Evolutionary conservation across 345 rosid genomes (phyloP).

Genomic region (Syzygium grande): DNA sequence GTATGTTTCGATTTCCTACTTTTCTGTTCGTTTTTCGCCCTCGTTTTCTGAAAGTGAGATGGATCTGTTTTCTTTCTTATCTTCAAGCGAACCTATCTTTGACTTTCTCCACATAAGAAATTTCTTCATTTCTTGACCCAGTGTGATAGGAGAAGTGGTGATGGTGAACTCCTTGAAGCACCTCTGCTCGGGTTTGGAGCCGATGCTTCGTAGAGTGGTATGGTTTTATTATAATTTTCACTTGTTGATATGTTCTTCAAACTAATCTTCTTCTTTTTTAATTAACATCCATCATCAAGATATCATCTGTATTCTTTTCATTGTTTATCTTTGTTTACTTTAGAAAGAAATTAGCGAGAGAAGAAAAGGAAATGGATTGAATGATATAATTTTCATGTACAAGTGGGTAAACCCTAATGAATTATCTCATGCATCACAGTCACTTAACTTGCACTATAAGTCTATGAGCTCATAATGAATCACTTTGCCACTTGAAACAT

Average conservation of each 20-base stretch:
- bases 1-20: conserved; percentile 26
- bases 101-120: not conserved
- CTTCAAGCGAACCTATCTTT: not conserved
- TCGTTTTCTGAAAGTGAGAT: not conserved
- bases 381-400: not conserved
- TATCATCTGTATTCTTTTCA: not conserved
- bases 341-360: not conserved
- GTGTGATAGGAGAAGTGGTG: conserved; percentile 44
- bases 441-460: not conserved
- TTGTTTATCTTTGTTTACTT: not conserved
- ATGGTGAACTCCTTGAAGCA: conserved; percentile 30
- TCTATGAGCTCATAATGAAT: not conserved
- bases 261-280: not conserved
- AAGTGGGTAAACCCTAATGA: not conserved
- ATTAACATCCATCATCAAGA: not conserved
- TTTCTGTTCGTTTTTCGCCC: not conserved
- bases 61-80: not conserved
- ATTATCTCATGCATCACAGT: not conserved
- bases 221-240: not conserved
- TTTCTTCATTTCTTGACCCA: conserved; percentile 7
- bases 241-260: not conserved
- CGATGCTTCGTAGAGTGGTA: conserved; percentile 75
- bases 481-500: not conserved
- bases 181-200: conserved; percentile 49
- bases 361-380: not conserved